Evolutionary conservation across 2,329 filamentous ascomycete species (phyloP).

Genomic region (Epichloe glyceriae): DNA sequence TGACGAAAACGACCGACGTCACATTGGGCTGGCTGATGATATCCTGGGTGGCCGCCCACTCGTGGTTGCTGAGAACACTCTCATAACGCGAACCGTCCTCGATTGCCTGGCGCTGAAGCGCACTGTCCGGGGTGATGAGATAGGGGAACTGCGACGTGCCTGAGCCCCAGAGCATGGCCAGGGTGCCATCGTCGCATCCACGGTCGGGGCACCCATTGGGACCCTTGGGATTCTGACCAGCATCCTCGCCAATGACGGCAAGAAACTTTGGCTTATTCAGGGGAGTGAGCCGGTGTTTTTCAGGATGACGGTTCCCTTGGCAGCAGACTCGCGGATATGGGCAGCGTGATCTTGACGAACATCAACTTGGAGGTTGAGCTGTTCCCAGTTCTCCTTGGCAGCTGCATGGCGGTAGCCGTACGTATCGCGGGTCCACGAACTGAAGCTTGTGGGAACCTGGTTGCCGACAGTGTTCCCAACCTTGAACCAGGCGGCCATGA

Average conservation of each 20-base stretch:
- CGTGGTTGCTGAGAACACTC: slow-evolving; percentile 53
- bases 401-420: slow-evolving; percentile 55
- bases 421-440: slow-evolving; percentile 72
- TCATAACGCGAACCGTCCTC: slow-evolving; percentile 48
- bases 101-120: slow-evolving; percentile 50
- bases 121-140: slow-evolving; percentile 59
- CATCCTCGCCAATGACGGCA: slow-evolving; percentile 71
- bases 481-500: slow-evolving; percentile 59
- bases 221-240: slow-evolving; percentile 59
- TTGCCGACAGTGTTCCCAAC: slow-evolving; percentile 40
- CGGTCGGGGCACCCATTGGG: slow-evolving; percentile 69
- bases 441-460: slow-evolving; percentile 59
- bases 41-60: slow-evolving; percentile 45
- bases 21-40: slow-evolving; percentile 51
- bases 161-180: slow-evolving; percentile 71
- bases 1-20: slow-evolving; percentile 77
- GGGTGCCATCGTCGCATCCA: slow-evolving; percentile 42
- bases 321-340: slow-evolving; percentile 63
- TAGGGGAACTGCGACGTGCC: slow-evolving; percentile 66
- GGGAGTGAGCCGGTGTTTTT: slow-evolving; percentile 75
- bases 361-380: slow-evolving; percentile 71
- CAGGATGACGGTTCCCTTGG: slow-evolving; percentile 73
- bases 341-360: slow-evolving; percentile 63
- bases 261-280: slow-evolving; percentile 66
- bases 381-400: slow-evolving; percentile 46